Base-by-base conservation (phyloP, 805 yeast genomes). In the Nadsonia fulvescens region DNA sequence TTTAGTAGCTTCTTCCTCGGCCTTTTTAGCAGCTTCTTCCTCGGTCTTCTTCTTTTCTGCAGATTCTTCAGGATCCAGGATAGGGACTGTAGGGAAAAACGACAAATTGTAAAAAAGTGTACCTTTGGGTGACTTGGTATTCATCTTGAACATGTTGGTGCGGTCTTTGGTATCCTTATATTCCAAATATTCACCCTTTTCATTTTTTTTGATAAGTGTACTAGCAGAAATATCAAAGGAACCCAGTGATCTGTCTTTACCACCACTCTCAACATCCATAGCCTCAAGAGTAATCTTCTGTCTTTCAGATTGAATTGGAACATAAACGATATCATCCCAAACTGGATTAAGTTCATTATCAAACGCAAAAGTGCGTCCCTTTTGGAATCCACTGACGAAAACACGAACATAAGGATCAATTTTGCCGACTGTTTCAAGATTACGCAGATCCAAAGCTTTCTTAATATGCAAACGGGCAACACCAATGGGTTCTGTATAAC, bases 401-500 rank as follows among this genome's bases (percentile, higher is more conserved):
- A 86, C 56, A 42, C 92, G 69, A 5, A 70, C 68, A 44, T 86
- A 89, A 22, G 99, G 98, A 51, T 89, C 96, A 44, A 82, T 69
- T 40, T 70, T 78, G 33, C 96, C 96, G 32, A 89, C 61, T 29
- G 67, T 74, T 49, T 86, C 95, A 51, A 83, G 61, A 50, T 89
- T 86, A 32, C 75, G 65, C 42, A 89, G 63, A 33, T 69, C 74
- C 30, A 61, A 65, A 22, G 91, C 95, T 33, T 62, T 63, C 37
- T 64, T 66, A 33, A 89, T 49, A 25, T 46, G 41, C 31, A 89
- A 58, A 43, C 95, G 70, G 5, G 83, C 62, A 17, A 76, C 86
- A 46, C 99, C 98, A 45, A 86, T 73, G 25, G 98, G 98, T 31
- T 81, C 81, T n/a, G 81, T 68, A 53, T 82, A 86, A 27, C 86